A percentile compares a stretch with the other conserved stretches of the same genome.
These are phyloP conservation scores for Chrysosporium queenslandicum DNA, from an alignment of 2,329 filamentous ascomycete species.

Conservation along the genomic window DNA sequence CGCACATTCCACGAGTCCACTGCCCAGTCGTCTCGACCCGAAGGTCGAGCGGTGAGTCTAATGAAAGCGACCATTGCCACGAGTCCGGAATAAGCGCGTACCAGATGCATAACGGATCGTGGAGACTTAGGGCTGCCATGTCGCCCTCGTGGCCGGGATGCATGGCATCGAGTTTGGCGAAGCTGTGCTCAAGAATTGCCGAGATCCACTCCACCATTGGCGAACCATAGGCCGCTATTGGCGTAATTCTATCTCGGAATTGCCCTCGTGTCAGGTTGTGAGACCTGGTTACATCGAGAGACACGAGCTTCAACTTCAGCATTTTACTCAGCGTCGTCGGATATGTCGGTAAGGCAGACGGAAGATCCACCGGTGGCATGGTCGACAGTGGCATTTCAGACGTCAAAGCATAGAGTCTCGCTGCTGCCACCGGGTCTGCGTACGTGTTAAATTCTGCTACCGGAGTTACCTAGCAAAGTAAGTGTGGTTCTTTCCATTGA, in stretches of 20 bases:
- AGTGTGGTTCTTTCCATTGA: not conserved
- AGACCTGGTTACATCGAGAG: conserved; percentile 64
- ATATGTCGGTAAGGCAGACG: conserved; percentile 45
- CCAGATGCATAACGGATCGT: conserved; percentile 72
- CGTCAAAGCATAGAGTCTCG: conserved; percentile 66
- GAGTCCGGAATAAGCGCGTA: conserved; percentile 52
- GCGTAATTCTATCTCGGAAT: conserved; percentile 48
- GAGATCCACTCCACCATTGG: conserved; percentile 64
- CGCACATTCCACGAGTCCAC: conserved; percentile 88
- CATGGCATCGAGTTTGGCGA: conserved; percentile 56
- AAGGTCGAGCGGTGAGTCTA: conserved; percentile 62
- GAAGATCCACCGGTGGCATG: conserved; percentile 54
- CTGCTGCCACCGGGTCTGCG: conserved; percentile 70
- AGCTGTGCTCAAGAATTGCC: conserved; percentile 62
- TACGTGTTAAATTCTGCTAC: conserved; percentile 92
- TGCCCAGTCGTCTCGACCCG: conserved; percentile 82
- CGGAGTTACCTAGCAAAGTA: conserved; percentile 47
- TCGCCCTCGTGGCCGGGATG: conserved; percentile 45
- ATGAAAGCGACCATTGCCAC: conserved; percentile 36
- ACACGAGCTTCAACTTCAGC: conserved; percentile 61
- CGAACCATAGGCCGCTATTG: conserved; percentile 51
- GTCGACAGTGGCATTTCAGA: conserved; percentile 64
- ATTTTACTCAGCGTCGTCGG: conserved; percentile 52
- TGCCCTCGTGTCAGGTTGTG: conserved; percentile 55
- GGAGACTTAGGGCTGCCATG: conserved; percentile 52